phyloP scores from a whole-genome alignment of 345 rosid genomes.

The Nephelium lappaceum region DNA sequence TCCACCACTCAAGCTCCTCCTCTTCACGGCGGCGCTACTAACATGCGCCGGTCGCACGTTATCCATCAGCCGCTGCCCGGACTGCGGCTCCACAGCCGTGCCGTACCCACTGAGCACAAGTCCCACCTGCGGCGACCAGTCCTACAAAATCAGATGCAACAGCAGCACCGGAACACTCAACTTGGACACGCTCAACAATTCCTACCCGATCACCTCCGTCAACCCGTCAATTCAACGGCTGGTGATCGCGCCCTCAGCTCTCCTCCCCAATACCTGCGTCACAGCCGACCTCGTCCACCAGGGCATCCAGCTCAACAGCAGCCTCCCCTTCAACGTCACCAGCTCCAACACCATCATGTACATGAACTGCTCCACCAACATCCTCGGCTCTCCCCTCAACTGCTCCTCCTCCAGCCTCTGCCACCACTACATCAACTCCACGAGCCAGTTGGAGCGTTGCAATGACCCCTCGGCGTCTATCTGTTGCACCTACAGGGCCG shows the following conservation, averaged over 20 bases:
- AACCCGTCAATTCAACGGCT: slow-evolving; percentile 34
- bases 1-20: slow-evolving; percentile 18
- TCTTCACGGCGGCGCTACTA: slow-evolving; percentile 36
- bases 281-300: slow-evolving; percentile 32
- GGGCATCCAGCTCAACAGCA: slow-evolving; percentile 34
- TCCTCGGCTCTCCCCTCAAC: slow-evolving; percentile 42
- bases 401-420: slow-evolving; percentile 44
- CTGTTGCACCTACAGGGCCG: slow-evolving; percentile 43
- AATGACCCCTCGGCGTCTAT: slow-evolving; percentile 26
- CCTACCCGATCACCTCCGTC: slow-evolving; percentile 45
- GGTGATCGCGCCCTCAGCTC: slow-evolving; percentile 36
- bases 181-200: slow-evolving; percentile 43
- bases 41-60: slow-evolving; percentile 5
- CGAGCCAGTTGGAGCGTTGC: slow-evolving; percentile 14
- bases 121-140: slow-evolving; percentile 50
- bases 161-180: slow-evolving; percentile 21
- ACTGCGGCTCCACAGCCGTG: slow-evolving; percentile 46
- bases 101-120: slow-evolving; percentile 57
- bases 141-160: slow-evolving; percentile 45
- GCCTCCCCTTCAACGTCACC: slow-evolving; percentile 55
- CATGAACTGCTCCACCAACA: slow-evolving; percentile 39
- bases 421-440: slow-evolving; percentile 36
- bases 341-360: slow-evolving; percentile 44
- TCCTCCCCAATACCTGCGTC: slow-evolving; percentile 37
- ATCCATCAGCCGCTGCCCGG: slow-evolving; percentile 39